Evolutionary conservation across 2,329 filamentous ascomycete genomes (phyloP), one percentile per base, ranked within the genome.

Genomic region (Xylaria polymorpha): DNA sequence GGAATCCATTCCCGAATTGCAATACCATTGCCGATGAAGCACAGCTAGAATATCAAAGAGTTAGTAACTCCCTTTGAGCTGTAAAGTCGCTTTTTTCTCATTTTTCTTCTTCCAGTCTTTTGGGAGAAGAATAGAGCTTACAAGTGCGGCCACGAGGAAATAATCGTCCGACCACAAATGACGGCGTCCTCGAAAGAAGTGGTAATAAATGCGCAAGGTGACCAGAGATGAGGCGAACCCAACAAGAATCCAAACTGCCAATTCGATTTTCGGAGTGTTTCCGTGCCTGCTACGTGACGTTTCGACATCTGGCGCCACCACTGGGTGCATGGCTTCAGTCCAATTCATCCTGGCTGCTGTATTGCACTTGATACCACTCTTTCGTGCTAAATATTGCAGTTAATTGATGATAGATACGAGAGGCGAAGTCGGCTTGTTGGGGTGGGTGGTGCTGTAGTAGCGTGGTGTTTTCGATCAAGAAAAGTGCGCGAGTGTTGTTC

Each of bases 91-190:
- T 18, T 32, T 43, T 12, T 29, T 10, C 10, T 37, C 39, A 8
- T 25, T 4, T 14, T 22, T 22, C 20, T 35, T 37, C 32, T 43
- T 25, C 8, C 22, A 22, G 35, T n/a, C 6, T 18, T 9, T 48
- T 10, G 22, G 25, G n/a, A 12, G 20, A 43, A 14, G n/a, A 20
- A 15, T 3, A 20, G 14, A 22, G 39, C 67, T 41, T 70, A 74
- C 72, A 63, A 69, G 41, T 18, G 71, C 63, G 35, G 62, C 67
- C 3, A 72, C 32, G n/a, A 74, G 61, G 35, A 71, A 68, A 48
- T 69, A 63, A 55, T 72, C 71, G 41, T 72, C 71, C 20, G 63
- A 65, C 71, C 66, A 68, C 2, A 71, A 46, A 37, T 29, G 41
- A 14, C 56, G 70, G n/a, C 67, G 71, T 10, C 66, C 64, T 18